These are phyloP conservation scores for Sparassis latifolia DNA, from an alignment of 1,284 basidiomycete genomes.

Conservation along the genomic window DNA sequence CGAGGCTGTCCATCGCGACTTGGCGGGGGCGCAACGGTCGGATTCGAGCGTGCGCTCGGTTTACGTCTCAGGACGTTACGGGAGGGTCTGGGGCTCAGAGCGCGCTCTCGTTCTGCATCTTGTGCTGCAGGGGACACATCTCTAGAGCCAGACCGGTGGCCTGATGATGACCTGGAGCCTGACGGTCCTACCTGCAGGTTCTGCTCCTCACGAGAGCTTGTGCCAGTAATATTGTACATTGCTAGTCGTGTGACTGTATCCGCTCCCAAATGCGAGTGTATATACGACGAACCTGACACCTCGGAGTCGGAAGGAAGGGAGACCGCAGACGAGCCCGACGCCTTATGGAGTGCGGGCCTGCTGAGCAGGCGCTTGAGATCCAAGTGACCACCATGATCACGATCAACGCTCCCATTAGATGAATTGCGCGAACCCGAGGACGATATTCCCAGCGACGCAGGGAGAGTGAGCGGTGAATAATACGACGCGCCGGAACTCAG, in stretches of 20 bases:
- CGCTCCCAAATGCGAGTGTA: not conserved
- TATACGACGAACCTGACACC: constrained; percentile 10
- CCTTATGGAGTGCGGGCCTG: constrained; percentile 27
- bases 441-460: not conserved
- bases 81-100: constrained; percentile 3
- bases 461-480: not conserved
- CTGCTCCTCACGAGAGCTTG: not conserved
- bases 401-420: constrained; percentile 20
- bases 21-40: constrained; percentile 14
- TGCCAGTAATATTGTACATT: not conserved
- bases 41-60: constrained; percentile 30
- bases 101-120: constrained; percentile 2
- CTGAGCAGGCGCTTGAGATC: constrained; percentile 34
- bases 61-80: constrained; percentile 43
- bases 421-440: constrained; percentile 17
- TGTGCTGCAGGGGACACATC: constrained; percentile 3
- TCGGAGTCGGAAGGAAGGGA: constrained; percentile 30
- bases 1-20: not conserved
- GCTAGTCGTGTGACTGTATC: not conserved
- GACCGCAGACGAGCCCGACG: constrained; percentile 23
- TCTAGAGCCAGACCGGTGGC: constrained; percentile 1
- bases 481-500: not conserved
- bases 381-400: constrained; percentile 25
- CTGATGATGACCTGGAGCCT: not conserved
- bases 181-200: not conserved